Conservation (phyloP, 164 flowering plant genomes). For the Vitis cinerea region DNA sequence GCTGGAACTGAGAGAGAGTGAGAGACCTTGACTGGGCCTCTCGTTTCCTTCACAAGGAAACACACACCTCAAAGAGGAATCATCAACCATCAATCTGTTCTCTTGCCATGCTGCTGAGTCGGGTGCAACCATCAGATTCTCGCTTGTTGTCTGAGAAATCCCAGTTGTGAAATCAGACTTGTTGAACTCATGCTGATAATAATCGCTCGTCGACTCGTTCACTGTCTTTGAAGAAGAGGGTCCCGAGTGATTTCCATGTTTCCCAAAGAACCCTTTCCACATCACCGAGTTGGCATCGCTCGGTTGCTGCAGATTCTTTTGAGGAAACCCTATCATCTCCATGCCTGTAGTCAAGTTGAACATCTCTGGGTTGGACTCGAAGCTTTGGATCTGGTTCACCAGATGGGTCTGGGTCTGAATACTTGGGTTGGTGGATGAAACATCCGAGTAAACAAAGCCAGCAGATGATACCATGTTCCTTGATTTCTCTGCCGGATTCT, state of each 20-base stretch:
- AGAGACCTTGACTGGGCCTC: conserved; percentile 74
- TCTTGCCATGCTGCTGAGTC: conserved; percentile 31
- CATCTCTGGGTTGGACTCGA: conserved; percentile 41
- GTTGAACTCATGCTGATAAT: conserved; percentile 27
- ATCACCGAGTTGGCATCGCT: conserved; percentile 19
- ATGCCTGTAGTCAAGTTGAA: conserved; percentile 45
- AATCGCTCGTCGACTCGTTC: conserved; percentile 17
- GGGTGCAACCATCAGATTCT: conserved; percentile 37
- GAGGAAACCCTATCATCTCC: conserved; percentile 56
- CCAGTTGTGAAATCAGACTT: conserved; percentile 23
- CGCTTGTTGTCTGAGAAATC: conserved; percentile 21
- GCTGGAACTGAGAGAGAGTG: conserved; percentile 61
- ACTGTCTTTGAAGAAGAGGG: conserved; percentile 38
- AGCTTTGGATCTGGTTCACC: conserved; percentile 42
- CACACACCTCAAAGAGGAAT: conserved; percentile 43
- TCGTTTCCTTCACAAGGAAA: conserved; percentile 67
- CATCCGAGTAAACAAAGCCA: conserved; percentile 43
- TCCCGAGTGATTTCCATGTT: conserved; percentile 14
- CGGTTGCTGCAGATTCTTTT: conserved; percentile 9
- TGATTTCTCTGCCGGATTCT: conserved; percentile 32
- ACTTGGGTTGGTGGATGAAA: conserved; percentile 26
- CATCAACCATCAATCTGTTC: conserved; percentile 35
- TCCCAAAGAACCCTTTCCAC: conserved; percentile 36
- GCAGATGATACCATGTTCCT: conserved; percentile 28
- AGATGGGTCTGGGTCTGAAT: conserved; percentile 19